Base-by-base conservation (phyloP, 371 early-diverging fungal species). In the Apophysomyces variabilis region DNA sequence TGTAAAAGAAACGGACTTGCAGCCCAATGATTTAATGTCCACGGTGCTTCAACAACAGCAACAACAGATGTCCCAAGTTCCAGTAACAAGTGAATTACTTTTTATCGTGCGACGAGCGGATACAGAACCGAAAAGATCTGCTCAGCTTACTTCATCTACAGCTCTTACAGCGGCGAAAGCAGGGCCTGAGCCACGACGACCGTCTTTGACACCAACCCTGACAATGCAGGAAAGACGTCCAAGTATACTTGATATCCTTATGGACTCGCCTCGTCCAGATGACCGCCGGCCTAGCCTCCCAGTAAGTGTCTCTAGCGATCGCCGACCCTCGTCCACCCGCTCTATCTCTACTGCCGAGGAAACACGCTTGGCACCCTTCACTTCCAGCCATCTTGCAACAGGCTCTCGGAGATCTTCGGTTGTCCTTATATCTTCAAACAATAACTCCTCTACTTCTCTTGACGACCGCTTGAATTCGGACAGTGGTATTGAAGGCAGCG, bases 201-300 rank as follows among this genome's bases (percentile, higher is more conserved):
- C 58, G 9, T 58, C 39, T 4, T 37, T 58, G n/a, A 43, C 60
- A 38, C 39, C 60, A 4, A 13, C 36, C 8, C 4, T 26, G 32
- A 32, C 37, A 5, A 61, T 45, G 12, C 45, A 44, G 14, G 50
- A 61, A 35, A 32, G 67, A 32, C 61, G 67, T 9, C 67, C 67
- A 9, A 67, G 67, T 32, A 67, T 67, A 8, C 67, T 67, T 26
- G 67, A 67, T 16, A 67, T 67, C 12, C 37, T 67, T 26, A 58
- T 62, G 61, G 67, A 67, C 47, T 47, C 67, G 4, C 58, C 62
- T 18, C 54, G 37, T 21, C n/a, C 57, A 45, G 50, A 50, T 8
- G 50, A 50, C 21, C 50, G 50, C 9, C 50, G 50, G 9, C 50
- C 50, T 4, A 50, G 50, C 21, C 50, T 50, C 5, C 50, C 50